Evolutionary conservation across 768 basidiomycete species (phyloP).

Genomic region (Daedaleopsis sinensis): DNA sequence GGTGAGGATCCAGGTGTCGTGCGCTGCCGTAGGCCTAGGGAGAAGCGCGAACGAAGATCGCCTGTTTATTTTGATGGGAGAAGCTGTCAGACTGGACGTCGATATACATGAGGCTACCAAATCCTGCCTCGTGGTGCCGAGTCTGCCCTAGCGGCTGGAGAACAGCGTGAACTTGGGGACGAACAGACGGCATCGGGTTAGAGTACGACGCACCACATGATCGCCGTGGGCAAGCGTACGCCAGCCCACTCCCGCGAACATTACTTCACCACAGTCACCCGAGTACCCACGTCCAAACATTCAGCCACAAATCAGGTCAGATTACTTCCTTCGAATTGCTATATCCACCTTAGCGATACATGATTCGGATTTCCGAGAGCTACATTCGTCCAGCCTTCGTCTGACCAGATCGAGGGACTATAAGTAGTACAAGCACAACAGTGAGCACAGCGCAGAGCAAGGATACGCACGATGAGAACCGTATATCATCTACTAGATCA

Average conservation of each 20-base stretch:
- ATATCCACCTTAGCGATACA: slow-evolving; percentile 15
- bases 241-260: neutral
- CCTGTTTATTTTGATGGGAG: neutral
- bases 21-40: slow-evolving; percentile 8
- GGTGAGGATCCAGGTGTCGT: neutral
- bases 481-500: neutral
- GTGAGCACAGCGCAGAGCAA: slow-evolving; percentile 18
- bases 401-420: slow-evolving; percentile 3
- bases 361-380: slow-evolving; percentile 11
- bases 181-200: neutral
- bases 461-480: slow-evolving; percentile 16
- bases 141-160: neutral
- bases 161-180: neutral
- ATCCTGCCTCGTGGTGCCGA: neutral
- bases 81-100: neutral
- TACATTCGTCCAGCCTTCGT: slow-evolving; percentile 14
- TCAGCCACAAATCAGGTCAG: neutral
- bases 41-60: slow-evolving; percentile 14
- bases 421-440: slow-evolving; percentile 24
- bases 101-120: slow-evolving; percentile 15
- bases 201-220: neutral
- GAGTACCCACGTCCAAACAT: neutral
- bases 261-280: slow-evolving; percentile 1
- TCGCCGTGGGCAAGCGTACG: neutral
- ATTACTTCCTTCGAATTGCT: neutral